Evolutionary conservation across 1,284 basidiomycete genomes (phyloP).

Genomic region (Mycosarcoma mackinlayi): DNA sequence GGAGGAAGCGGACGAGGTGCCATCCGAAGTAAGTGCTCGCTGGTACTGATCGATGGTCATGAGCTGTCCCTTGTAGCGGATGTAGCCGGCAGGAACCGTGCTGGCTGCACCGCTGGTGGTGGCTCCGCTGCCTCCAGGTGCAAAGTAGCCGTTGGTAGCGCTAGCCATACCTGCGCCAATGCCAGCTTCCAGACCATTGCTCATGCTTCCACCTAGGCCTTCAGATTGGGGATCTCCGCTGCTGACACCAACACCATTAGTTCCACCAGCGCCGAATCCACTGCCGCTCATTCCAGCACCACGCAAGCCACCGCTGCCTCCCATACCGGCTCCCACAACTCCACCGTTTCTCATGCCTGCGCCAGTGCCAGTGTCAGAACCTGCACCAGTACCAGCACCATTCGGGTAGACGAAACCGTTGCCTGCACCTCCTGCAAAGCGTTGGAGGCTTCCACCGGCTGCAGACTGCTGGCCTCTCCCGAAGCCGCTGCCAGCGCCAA

Average conservation of each 20-base stretch:
- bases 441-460: no score
- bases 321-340: not conserved
- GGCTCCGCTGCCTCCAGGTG: conserved; percentile 1
- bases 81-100: conserved; percentile 19
- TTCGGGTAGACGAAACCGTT: not conserved
- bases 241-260: not conserved
- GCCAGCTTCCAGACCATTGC: not conserved
- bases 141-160: not conserved
- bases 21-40: conserved; percentile 11
- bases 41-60: conserved; percentile 33
- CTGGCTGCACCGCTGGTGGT: not conserved
- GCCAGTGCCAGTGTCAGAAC: conserved; percentile 1
- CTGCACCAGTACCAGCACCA: conserved; percentile 1
- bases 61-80: conserved; percentile 35
- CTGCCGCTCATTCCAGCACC: not conserved
- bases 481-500: conserved; percentile 1
- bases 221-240: no score
- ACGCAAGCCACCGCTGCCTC: conserved; percentile 1
- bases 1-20: not conserved
- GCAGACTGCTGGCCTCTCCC: conserved; percentile 1
- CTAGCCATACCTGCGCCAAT: not conserved
- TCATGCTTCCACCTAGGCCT: no score
- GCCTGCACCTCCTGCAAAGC: not conserved
- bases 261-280: not conserved
- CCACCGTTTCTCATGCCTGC: not conserved